Percentiles rank a stretch among this genome's conserved stretches.
phyloP scores from a whole-genome alignment of 2,329 filamentous ascomycete species.

The Cladosporium sp. region DNA sequence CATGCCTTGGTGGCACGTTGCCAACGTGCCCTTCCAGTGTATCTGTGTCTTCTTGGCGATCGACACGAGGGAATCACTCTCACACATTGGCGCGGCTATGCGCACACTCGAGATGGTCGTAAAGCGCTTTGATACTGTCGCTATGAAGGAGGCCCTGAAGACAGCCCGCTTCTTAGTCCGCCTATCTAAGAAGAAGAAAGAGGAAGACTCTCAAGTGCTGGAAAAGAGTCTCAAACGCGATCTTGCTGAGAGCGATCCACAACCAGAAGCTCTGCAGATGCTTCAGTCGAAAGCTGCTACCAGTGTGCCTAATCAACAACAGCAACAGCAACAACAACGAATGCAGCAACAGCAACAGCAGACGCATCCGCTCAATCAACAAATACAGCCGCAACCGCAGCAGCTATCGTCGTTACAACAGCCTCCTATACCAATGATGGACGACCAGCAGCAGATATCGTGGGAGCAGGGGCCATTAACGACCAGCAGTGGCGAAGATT shows the following conservation, averaged over 20 bases:
- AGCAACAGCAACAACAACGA: background rate
- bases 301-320: background rate
- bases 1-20: slow-evolving; percentile 56
- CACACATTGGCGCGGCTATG: slow-evolving; percentile 50
- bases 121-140: slow-evolving; percentile 27
- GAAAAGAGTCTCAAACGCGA: slow-evolving; percentile 20
- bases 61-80: slow-evolving; percentile 48
- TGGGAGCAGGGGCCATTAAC: slow-evolving; percentile 20
- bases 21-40: slow-evolving; percentile 57
- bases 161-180: slow-evolving; percentile 53
- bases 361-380: background rate
- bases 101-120: slow-evolving; percentile 30
- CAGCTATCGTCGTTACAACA: background rate
- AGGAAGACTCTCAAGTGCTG: slow-evolving; percentile 40
- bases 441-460: slow-evolving; percentile 8
- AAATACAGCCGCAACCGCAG: background rate
- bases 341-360: slow-evolving; percentile 6
- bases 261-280: slow-evolving; percentile 17
- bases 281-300: slow-evolving; percentile 5
- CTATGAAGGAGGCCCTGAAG: slow-evolving; percentile 49
- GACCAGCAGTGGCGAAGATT: slow-evolving; percentile 27
- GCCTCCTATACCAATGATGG: background rate
- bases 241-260: slow-evolving; percentile 17
- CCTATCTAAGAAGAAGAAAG: slow-evolving; percentile 50
- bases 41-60: slow-evolving; percentile 54